Base-by-base conservation (phyloP, 169 alveolate genomes). In the Ichthyophthirius multifiliis region DNA sequence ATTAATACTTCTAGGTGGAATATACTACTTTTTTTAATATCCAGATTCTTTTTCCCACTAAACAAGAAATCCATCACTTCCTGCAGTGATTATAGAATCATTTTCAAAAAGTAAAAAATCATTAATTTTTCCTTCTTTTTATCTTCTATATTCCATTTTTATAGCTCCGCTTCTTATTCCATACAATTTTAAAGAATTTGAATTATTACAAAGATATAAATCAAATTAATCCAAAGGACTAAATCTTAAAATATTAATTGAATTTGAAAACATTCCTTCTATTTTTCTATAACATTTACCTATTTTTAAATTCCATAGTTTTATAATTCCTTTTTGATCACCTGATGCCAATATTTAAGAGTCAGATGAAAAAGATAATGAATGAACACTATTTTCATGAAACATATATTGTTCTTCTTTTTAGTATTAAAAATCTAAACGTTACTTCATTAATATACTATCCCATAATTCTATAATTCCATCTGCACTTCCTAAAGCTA, bases 391-490 rank as follows among this genome's bases (percentile, higher is more conserved):
- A 65, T 39, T 43, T 65, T 55, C 55, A 55, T 81, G 86, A 35
- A 81, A 41, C 82, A 81, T 67, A 43, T 20, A 81, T 46, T 81
- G 10, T 20, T 81, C 76, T 5, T 73, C 76, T 32, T 35, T 67
- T 43, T 81, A 81, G 73, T 81, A 81, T 44, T 18, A 55, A 10
- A 81, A 18, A 67, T 81, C 80, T n/a, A 62, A 37, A 12, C 65
- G 47, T 5, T 71, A 23, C 16, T 32, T 35, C 30, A 20, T 64
- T 5, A 39, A 35, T 6, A 16, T 62, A 13, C 65, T 32, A 73
- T 81, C 77, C 65, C 75, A 55, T 4, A 81, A 37, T 73, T 81
- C 86, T 39, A 81, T 81, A 15, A 73, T 81, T 0, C 86, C 86
- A 71, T 81, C 86, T n/a, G 55, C 47, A n/a, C 82, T 71, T 47